phyloP scores from a whole-genome alignment of 2,329 filamentous ascomycete genomes.

The Cordyceps tenuipes region DNA sequence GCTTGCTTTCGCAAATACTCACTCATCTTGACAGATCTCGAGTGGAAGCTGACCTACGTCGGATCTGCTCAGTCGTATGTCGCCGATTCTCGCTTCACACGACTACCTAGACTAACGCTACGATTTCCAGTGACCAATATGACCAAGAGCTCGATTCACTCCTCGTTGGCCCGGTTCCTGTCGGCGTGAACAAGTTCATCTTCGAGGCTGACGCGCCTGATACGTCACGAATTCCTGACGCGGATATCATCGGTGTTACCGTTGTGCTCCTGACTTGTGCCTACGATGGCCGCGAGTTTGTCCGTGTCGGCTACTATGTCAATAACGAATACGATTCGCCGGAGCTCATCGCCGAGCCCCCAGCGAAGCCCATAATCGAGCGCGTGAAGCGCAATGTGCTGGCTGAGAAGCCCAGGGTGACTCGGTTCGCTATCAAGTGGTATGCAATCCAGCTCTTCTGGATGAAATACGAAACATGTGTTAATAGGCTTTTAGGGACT shows the following conservation, averaged over 20 bases:
- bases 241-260: conserved; percentile 93
- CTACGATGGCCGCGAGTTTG: conserved; percentile 94
- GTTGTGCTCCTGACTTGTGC: conserved; percentile 94
- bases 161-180: conserved; percentile 92
- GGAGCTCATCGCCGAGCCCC: conserved; percentile 80
- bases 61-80: conserved; percentile 93
- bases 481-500: conserved; percentile 58
- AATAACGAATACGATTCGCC: conserved; percentile 98
- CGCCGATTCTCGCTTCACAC: conserved; percentile 4
- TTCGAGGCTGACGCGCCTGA: conserved; percentile 94
- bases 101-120: conserved; percentile 8
- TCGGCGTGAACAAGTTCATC: conserved; percentile 97
- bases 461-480: background rate
- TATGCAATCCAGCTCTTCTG: conserved; percentile 34
- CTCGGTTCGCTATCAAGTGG: conserved; percentile 98
- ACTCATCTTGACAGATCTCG: conserved; percentile 59
- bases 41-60: conserved; percentile 99
- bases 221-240: conserved; percentile 81
- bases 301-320: conserved; percentile 97
- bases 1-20: conserved; percentile 9
- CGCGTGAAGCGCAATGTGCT: conserved; percentile 87
- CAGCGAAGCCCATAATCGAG: conserved; percentile 85
- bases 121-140: conserved; percentile 66
- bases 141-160: conserved; percentile 97
- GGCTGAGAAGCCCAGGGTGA: conserved; percentile 94